phyloP scores from a whole-genome alignment of 192 early-diverging fungal species.

The Backusella parvicylindrica region DNA sequence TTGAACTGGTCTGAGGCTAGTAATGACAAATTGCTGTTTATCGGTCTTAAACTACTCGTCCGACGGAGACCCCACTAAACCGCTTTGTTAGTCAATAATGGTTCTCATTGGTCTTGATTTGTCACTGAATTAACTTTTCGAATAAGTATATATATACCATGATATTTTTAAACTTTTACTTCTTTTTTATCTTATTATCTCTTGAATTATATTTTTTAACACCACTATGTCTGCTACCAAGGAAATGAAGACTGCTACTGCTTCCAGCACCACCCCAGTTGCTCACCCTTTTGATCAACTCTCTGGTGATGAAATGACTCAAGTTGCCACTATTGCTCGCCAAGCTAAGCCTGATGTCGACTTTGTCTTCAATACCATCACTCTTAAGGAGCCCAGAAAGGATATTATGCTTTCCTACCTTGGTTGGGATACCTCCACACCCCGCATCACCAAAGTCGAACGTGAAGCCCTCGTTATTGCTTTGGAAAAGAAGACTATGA shows the following conservation, averaged over 20 bases:
- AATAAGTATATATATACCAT: constrained; percentile 3
- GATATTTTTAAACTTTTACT: neutral
- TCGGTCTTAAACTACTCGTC: constrained; percentile 21
- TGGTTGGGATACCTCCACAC: constrained; percentile 24
- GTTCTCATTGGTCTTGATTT: constrained; percentile 17
- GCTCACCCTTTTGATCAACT: constrained; percentile 37
- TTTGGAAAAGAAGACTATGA: constrained; percentile 24
- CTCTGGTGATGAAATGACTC: constrained; percentile 30
- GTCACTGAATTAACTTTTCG: constrained; percentile 10
- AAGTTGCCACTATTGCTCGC: constrained; percentile 20
- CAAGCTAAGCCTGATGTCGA: constrained; percentile 11
- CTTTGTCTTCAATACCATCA: constrained; percentile 39
- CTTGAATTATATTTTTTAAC: neutral
- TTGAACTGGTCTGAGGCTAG: constrained; percentile 28
- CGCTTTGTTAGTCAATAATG: neutral
- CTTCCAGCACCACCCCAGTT: neutral
- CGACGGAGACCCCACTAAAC: neutral
- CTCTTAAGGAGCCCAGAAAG: constrained; percentile 34
- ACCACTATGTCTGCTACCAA: constrained; percentile 19
- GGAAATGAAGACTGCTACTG: constrained; percentile 24
- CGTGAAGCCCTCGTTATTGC: constrained; percentile 33
- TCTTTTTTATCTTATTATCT: neutral
- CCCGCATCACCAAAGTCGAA: constrained; percentile 22
- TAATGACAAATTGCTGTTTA: constrained; percentile 26
- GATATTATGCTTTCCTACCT: constrained; percentile 32